Evolutionary conservation across 2,329 filamentous ascomycete species (phyloP).

Genomic region (Pseudohalonectria lignicola): DNA sequence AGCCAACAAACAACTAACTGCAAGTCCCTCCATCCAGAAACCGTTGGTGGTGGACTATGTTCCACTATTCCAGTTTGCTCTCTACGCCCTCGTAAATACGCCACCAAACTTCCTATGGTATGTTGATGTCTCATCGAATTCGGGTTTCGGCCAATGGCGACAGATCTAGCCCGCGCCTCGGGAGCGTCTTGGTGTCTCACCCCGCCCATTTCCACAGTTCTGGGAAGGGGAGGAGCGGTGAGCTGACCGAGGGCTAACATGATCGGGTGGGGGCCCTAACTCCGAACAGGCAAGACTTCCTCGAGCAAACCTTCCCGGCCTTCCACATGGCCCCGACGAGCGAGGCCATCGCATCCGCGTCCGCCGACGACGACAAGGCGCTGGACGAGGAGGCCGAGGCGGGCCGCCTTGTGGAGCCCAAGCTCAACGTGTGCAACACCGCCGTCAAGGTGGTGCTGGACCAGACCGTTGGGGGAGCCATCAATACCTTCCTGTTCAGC

Average conservation of each 20-base stretch:
- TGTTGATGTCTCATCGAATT: slow-evolving; percentile 14
- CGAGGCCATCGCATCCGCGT: slow-evolving; percentile 26
- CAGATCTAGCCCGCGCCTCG: too few species aligned
- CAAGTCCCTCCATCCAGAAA: slow-evolving; percentile 30
- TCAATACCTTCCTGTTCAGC: slow-evolving; percentile 57
- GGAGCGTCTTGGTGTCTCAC: too few species aligned
- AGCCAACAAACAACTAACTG: too few species aligned
- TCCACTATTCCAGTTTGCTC: slow-evolving; percentile 64
- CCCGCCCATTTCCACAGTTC: too few species aligned
- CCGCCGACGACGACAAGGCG: slow-evolving; percentile 28
- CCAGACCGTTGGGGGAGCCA: slow-evolving; percentile 52
- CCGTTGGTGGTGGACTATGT: slow-evolving; percentile 52
- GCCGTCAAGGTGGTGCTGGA: slow-evolving; percentile 57
- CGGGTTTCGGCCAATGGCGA: neutral
- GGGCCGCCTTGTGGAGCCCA: slow-evolving; percentile 29
- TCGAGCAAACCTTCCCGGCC: slow-evolving; percentile 67
- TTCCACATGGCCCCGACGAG: slow-evolving; percentile 32
- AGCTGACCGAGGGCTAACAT: too few species aligned
- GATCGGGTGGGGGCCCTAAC: too few species aligned
- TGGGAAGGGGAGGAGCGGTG: too few species aligned
- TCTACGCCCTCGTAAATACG: slow-evolving; percentile 62
- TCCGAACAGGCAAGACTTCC: slow-evolving; percentile 55
- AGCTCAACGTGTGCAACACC: slow-evolving; percentile 53
- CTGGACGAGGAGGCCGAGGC: slow-evolving; percentile 21
- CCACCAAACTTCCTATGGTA: slow-evolving; percentile 80